phyloP scores from a whole-genome alignment of 2,329 filamentous ascomycete genomes.

The Leptographium procerum region DNA sequence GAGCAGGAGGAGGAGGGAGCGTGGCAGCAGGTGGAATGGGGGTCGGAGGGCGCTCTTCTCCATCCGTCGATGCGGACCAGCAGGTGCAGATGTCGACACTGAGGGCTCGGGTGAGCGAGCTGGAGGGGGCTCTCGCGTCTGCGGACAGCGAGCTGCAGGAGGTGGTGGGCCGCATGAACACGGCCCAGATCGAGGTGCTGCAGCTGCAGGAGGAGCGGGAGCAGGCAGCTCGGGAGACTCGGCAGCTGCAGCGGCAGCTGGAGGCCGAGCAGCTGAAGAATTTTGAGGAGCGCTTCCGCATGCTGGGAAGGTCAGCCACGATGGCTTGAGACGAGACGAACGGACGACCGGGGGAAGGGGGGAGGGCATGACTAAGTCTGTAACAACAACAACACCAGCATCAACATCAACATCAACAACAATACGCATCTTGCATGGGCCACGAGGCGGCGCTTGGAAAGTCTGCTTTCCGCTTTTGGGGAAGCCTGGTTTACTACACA shows the following conservation, averaged over 20 bases:
- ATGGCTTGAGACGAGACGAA: not conserved
- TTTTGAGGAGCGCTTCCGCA: conserved; percentile 29
- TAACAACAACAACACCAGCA: not conserved
- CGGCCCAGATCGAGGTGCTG: conserved; percentile 71
- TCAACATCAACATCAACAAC: not conserved
- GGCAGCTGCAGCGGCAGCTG: conserved; percentile 56
- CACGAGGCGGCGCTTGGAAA: not conserved
- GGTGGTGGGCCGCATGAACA: conserved; percentile 72
- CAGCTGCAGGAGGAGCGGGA: conserved; percentile 66
- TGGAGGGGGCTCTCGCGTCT: conserved; percentile 68
- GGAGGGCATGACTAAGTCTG: not conserved
- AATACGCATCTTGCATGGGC: not conserved
- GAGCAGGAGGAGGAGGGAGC: not conserved
- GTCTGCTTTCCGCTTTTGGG: not conserved
- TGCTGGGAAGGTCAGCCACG: conserved; percentile 9
- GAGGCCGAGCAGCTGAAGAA: conserved; percentile 50
- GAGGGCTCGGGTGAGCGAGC: conserved; percentile 66
- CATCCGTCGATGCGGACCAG: conserved; percentile 47
- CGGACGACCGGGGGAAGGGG: not conserved
- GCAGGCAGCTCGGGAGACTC: conserved; percentile 60
- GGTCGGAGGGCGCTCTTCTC: not conserved
- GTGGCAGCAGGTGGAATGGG: not conserved
- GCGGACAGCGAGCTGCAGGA: conserved; percentile 76
- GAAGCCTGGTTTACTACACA: not conserved
- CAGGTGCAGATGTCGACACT: conserved; percentile 65